Conservation (phyloP, 768 basidiomycete genomes). For the Crucibulum laeve region DNA sequence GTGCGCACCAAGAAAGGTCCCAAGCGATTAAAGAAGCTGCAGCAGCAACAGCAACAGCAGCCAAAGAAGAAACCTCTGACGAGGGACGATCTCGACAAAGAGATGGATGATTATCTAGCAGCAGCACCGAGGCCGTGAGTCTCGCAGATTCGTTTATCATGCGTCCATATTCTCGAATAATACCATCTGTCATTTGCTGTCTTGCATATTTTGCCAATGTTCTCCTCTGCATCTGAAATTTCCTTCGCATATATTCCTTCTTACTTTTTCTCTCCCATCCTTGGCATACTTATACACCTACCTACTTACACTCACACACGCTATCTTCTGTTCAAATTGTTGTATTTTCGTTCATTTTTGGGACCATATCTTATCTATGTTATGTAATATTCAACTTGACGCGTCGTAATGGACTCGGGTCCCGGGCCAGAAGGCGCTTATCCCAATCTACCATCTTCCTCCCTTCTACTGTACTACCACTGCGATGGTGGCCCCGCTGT, state of each 20-base stretch:
- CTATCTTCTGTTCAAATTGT: too few relatives aligned
- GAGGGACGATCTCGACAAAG: constrained; percentile 61
- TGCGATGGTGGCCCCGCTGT: constrained; percentile 91
- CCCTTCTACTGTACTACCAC: not conserved
- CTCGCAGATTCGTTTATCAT: constrained; percentile 4
- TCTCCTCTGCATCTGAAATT: too few relatives aligned
- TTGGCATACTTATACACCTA: too few relatives aligned
- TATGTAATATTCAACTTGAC: too few relatives aligned
- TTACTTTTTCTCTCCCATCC: too few relatives aligned
- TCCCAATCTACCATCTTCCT: not conserved
- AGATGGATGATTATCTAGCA: constrained; percentile 79
- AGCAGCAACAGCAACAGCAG: too few relatives aligned
- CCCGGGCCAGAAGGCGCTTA: not conserved
- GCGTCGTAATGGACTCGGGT: constrained; percentile 1
- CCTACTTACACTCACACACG: too few relatives aligned
- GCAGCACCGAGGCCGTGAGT: constrained; percentile 17
- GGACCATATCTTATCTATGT: too few relatives aligned
- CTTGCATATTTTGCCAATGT: too few relatives aligned
- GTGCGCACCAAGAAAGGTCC: constrained; percentile 68
- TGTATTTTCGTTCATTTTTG: too few relatives aligned
- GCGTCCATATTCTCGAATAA: constrained; percentile 2
- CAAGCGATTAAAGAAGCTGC: constrained; percentile 64
- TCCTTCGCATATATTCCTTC: too few relatives aligned
- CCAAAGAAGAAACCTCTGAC: constrained; percentile 26
- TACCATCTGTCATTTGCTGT: constrained; percentile 1